Evolutionary conservation across 192 early-diverging fungal genomes (phyloP).

Genomic region (Mortierella antarctica): DNA sequence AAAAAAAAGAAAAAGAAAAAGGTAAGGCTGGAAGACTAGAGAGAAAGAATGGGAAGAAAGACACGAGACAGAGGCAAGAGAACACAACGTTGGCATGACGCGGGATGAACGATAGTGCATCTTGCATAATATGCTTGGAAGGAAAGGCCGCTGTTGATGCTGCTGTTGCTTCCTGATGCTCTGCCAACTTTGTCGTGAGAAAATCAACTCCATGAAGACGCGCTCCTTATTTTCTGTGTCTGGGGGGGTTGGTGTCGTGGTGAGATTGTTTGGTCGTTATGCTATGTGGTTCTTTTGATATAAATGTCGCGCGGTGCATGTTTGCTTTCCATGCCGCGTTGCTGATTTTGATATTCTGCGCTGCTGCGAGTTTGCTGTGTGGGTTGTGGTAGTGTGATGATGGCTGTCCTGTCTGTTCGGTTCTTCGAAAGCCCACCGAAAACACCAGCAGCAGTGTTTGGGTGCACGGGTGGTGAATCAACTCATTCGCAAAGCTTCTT

Average conservation of each 20-base stretch:
- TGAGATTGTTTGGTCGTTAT: too few relatives aligned
- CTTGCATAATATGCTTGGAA: too few relatives aligned
- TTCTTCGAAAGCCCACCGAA: neutral
- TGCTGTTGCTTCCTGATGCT: too few relatives aligned
- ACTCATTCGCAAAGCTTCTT: slow-evolving; percentile 32
- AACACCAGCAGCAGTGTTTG: neutral
- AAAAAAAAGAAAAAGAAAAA: neutral
- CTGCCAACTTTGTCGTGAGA: too few relatives aligned
- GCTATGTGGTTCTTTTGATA: too few relatives aligned
- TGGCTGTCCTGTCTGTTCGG: neutral
- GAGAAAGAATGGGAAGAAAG: neutral
- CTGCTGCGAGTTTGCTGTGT: neutral
- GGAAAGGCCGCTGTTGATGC: too few relatives aligned
- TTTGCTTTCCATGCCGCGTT: neutral
- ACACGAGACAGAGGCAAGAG: neutral
- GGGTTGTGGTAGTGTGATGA: neutral
- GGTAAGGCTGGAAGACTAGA: slow-evolving; percentile 3
- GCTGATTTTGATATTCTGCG: neutral
- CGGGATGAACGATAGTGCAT: too few relatives aligned
- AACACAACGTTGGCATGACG: neutral
- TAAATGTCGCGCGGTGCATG: neutral
- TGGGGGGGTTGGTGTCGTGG: too few relatives aligned
- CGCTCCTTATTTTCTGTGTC: too few relatives aligned
- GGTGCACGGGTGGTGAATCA: neutral
- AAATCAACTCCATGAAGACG: too few relatives aligned